Evolutionary conservation across 163 green algal species (phyloP), one percentile per base, ranked within the genome.

Genomic region (Coccomyxa subellipsoidea): DNA sequence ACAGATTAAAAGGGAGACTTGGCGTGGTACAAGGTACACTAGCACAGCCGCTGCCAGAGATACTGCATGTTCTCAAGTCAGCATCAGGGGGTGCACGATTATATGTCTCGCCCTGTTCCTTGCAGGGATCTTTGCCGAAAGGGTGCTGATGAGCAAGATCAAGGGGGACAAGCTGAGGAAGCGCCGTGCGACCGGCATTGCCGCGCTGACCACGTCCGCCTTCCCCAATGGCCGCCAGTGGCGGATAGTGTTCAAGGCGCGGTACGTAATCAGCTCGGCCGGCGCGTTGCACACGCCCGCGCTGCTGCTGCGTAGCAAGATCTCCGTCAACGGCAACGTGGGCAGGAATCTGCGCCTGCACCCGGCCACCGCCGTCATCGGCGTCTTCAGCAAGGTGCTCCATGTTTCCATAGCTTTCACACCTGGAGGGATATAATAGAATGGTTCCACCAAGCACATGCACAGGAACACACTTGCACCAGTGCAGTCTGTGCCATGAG

Each of bases 251-350:
- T 76, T 91, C 3, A 70, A 79, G n/a, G 91, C 91, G 7, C 84
- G 82, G 0, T 15, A 88, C 18, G 90, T 95, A 23, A 69, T 94
- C 4, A 69, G 69, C 25, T 80, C 39, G n/a, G 84, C 79, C 0
- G 91, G 91, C n/a, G 84, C 86, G 32, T 77, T 96, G 36, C 88
- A 95, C 85, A 92, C 84, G 31, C 92, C 92, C 0, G 90, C 92
- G 32, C 86, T 96, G 84, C 88, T 96, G 84, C 89, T 94, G 69
- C 82, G 85, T 69, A 93, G 87, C 69, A 87, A 85, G n/a, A 83
- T 96, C 29, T 81, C 29, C 4, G 83, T 82, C 37, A 38, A 83
- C 6, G 91, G 87, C 81, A 91, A 90, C 59, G 93, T 96, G n/a
- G 92, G 92, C 12, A 36, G 31, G 27, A 80, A 93, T 72, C 90